Evolutionary conservation across 805 yeast species (phyloP).

Genomic region (Lachancea dasiensis): DNA sequence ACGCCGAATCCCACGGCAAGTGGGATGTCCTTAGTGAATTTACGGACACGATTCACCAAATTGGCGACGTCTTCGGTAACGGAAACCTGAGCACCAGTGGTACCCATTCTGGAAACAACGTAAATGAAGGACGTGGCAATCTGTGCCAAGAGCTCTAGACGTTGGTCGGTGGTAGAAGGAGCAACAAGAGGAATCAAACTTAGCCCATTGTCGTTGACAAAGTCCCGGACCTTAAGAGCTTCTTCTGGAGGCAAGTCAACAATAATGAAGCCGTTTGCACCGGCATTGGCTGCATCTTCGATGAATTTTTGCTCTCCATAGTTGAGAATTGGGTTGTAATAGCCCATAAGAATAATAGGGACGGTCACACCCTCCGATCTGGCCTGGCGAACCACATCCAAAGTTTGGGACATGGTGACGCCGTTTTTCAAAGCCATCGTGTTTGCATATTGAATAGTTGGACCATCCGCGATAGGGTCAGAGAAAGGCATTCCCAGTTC

Average conservation of each 20-base stretch:
- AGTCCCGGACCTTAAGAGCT: conserved; percentile 77
- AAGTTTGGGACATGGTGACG: conserved; percentile 59
- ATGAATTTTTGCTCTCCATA: conserved; percentile 86
- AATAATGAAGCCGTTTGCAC: conserved; percentile 91
- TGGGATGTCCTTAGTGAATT: conserved; percentile 69
- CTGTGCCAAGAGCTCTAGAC: conserved; percentile 68
- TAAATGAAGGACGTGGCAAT: conserved; percentile 95
- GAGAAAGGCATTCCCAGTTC: conserved; percentile 96
- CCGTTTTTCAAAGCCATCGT: conserved; percentile 78
- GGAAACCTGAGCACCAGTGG: conserved; percentile 79
- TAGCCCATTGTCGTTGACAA: conserved; percentile 60
- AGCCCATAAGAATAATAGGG: conserved; percentile 94
- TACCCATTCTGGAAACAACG: conserved; percentile 96
- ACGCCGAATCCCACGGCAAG: conserved; percentile 98
- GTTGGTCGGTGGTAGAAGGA: conserved; percentile 90
- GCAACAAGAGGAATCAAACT: conserved; percentile 93
- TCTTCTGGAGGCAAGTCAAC: conserved; percentile 98
- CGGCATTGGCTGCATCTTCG: conserved; percentile 73
- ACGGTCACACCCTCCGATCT: conserved; percentile 77
- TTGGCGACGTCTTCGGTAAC: conserved; percentile 57
- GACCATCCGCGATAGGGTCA: conserved; percentile 99
- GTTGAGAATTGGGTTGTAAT: conserved; percentile 86
- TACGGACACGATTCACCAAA: conserved; percentile 70
- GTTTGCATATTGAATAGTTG: conserved; percentile 89
- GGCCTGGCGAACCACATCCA: conserved; percentile 70